phyloP scores from a whole-genome alignment of 108 stramenopile species.

The Cyclotella kingstonii region DNA sequence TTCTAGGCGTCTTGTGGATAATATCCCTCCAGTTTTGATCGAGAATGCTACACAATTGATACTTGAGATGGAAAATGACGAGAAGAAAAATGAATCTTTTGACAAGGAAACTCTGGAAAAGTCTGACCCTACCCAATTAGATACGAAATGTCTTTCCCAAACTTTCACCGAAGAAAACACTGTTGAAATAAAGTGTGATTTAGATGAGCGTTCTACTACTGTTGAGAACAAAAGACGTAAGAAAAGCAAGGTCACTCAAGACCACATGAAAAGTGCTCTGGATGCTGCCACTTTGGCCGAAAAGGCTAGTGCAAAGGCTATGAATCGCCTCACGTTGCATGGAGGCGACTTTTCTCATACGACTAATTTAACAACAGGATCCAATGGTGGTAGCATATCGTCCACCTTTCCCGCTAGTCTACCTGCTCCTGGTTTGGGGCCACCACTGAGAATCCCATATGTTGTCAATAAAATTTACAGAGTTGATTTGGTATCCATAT shows the following conservation, averaged over 20 bases:
- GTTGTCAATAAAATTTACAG: constrained; percentile 61
- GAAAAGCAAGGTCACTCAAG: constrained; percentile 25
- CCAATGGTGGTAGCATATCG: not conserved
- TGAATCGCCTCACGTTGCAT: not conserved
- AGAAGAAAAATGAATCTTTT: constrained; percentile 20
- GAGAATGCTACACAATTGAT: constrained; percentile 81
- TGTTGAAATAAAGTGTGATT: constrained; percentile 22
- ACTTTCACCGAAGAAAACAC: constrained; percentile 35
- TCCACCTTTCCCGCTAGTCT: not conserved
- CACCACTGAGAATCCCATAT: constrained; percentile 49
- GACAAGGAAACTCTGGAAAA: constrained; percentile 18
- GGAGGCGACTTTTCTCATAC: constrained; percentile 1
- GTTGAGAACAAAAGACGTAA: constrained; percentile 24
- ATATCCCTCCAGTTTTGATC: constrained; percentile 70
- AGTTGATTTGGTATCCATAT: constrained; percentile 42
- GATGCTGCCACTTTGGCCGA: constrained; percentile 54
- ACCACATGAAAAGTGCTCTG: constrained; percentile 56
- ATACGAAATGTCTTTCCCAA: constrained; percentile 68
- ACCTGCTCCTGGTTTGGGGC: not conserved
- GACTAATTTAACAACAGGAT: not conserved
- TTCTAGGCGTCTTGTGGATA: constrained; percentile 62
- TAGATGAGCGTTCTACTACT: constrained; percentile 8
- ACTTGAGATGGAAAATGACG: constrained; percentile 56
- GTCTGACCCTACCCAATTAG: constrained; percentile 34
- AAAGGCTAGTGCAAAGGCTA: constrained; percentile 13